phyloP scores from a whole-genome alignment of 2,329 filamentous ascomycete species.

The Sclerotinia sclerotiorum region DNA sequence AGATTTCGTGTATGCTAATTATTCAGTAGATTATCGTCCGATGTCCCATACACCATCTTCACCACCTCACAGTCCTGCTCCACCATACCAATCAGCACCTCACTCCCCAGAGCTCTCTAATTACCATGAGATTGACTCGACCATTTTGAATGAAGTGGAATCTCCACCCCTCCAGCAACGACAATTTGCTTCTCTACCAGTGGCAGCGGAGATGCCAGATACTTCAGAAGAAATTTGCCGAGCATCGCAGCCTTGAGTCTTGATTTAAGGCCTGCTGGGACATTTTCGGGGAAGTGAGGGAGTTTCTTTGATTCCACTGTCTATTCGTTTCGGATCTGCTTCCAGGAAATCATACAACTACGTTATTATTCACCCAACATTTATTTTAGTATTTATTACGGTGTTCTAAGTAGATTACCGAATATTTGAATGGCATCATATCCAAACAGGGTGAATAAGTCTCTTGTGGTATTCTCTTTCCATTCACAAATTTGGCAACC shows the following conservation, averaged over 20 bases:
- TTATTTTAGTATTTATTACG: not conserved
- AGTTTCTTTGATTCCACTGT: not conserved
- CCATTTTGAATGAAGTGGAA: conserved; percentile 2
- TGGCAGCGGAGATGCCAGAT: conserved; percentile 9
- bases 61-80: conserved; percentile 13
- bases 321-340: not conserved
- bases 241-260: not conserved
- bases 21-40: not conserved
- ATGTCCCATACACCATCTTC: not conserved
- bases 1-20: not conserved
- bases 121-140: conserved; percentile 17
- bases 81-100: conserved; percentile 12
- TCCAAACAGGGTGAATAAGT: not conserved
- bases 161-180: not conserved
- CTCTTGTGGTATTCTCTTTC: not conserved
- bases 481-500: conserved; percentile 1
- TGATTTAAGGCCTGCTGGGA: not conserved
- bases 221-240: not conserved
- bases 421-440: not conserved
- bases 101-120: not conserved
- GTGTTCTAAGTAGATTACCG: not conserved
- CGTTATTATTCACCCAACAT: not conserved
- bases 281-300: not conserved
- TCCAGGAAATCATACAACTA: not conserved
- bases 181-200: not conserved